phyloP scores from a whole-genome alignment of 2,329 filamentous ascomycete genomes.

The Colletotrichum sp. region DNA sequence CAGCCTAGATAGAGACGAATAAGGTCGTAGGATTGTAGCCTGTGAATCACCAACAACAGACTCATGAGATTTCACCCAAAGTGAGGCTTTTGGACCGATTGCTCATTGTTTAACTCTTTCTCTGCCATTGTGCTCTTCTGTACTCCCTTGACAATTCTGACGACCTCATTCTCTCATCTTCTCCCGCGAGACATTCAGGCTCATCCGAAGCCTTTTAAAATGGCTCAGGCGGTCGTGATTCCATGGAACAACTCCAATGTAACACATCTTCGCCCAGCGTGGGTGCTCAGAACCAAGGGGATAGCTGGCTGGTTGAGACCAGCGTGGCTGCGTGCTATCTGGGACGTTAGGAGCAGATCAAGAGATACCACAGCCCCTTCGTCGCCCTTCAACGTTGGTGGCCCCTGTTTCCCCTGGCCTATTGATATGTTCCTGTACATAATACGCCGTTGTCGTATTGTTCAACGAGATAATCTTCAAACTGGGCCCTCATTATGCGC shows the following conservation, averaged over 20 bases:
- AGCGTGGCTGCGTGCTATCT: fast-evolving
- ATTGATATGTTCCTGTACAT: neutral
- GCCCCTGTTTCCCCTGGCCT: neutral
- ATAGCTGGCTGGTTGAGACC: neutral
- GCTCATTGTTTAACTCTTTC: no score
- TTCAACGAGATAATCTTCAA: neutral
- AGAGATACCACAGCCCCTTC: neutral
- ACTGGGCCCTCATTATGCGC: neutral
- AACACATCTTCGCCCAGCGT: neutral
- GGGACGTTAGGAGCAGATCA: neutral
- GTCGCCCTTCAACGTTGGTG: neutral
- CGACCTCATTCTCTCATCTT: neutral
- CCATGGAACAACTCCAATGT: neutral
- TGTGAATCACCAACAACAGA: no score
- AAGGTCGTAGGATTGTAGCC: no score
- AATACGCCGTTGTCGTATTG: neutral
- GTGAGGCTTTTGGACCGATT: no score
- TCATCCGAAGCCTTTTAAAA: neutral
- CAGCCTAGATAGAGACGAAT: no score
- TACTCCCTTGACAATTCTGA: no score
- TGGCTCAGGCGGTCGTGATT: neutral
- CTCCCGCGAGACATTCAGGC: neutral
- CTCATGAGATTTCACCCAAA: no score
- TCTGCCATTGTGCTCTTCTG: no score
- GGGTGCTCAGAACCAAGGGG: fast-evolving